Evolutionary conservation across 2,329 filamentous ascomycete species (phyloP).

Genomic region (Aureobasidium uvarum): DNA sequence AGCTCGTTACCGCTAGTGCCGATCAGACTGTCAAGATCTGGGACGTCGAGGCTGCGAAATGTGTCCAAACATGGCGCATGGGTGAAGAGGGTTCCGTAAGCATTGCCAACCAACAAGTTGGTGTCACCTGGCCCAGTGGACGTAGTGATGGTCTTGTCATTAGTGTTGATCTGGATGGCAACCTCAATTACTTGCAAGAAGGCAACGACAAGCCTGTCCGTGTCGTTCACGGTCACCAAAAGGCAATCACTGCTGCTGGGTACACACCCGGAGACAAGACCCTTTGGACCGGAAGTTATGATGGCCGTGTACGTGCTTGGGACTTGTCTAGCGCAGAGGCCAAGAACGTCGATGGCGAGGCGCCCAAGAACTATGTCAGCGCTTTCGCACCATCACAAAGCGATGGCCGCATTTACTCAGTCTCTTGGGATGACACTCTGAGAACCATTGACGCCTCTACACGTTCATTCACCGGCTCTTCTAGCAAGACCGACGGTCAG

Average conservation of each 20-base stretch:
- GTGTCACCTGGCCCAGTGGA: slow-evolving; percentile 83
- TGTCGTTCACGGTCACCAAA: slow-evolving; percentile 83
- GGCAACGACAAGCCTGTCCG: slow-evolving; percentile 67
- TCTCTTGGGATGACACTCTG: slow-evolving; percentile 92
- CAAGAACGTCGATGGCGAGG: slow-evolving; percentile 70
- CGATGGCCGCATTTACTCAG: slow-evolving; percentile 66
- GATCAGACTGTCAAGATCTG: slow-evolving; percentile 95
- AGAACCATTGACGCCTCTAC: slow-evolving; percentile 72
- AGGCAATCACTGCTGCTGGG: slow-evolving; percentile 77
- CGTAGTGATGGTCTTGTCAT: slow-evolving; percentile 84
- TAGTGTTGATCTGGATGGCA: slow-evolving; percentile 81
- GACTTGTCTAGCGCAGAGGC: slow-evolving; percentile 68
- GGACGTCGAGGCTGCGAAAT: slow-evolving; percentile 78
- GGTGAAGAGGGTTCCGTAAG: slow-evolving; percentile 70
- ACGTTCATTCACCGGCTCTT: slow-evolving; percentile 70
- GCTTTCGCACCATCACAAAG: slow-evolving; percentile 62
- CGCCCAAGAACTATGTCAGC: slow-evolving; percentile 81
- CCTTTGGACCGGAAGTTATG: slow-evolving; percentile 87
- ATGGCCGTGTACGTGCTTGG: slow-evolving; percentile 85
- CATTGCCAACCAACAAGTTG: slow-evolving; percentile 85
- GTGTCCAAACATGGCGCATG: slow-evolving; percentile 78
- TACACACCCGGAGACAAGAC: slow-evolving; percentile 58
- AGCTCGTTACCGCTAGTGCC: slow-evolving; percentile 85
- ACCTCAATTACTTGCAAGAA: slow-evolving; percentile 85
- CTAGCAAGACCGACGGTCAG: slow-evolving; percentile 69